phyloP scores from a whole-genome alignment of 225 moss, liverwort and hornwort species.

The Rhytidiadelphus loreus region DNA sequence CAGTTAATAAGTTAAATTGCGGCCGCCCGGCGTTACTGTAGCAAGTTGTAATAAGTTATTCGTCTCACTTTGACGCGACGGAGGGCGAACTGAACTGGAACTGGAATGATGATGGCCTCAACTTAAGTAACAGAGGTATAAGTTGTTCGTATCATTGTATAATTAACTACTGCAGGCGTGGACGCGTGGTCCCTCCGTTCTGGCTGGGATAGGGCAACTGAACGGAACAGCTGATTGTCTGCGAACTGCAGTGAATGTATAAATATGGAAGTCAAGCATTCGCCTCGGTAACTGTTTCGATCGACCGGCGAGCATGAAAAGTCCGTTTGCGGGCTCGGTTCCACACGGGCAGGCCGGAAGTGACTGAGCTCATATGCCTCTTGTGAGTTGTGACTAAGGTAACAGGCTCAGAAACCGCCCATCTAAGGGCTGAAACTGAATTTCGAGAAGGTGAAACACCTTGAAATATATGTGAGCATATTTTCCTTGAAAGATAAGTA shows the following conservation, averaged over 20 bases:
- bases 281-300: neutral
- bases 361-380: neutral
- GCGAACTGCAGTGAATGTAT: neutral
- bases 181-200: neutral
- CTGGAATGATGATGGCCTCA: no score
- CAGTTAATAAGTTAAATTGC: neutral
- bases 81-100: neutral
- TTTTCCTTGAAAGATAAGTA: no score
- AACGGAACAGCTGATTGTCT: neutral
- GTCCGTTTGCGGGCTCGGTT: neutral
- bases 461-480: no score
- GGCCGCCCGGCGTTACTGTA: neutral
- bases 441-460: no score
- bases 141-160: neutral
- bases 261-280: neutral
- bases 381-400: no score
- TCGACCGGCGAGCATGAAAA: neutral
- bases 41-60: no score
- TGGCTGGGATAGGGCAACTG: neutral
- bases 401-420: no score
- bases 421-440: no score
- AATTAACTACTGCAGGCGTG: neutral
- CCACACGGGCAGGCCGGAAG: neutral
- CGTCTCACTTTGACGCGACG: no score
- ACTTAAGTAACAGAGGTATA: no score